Evolutionary conservation across 73 alveolate genomes (phyloP).

Genomic region (Stentor coeruleus): DNA sequence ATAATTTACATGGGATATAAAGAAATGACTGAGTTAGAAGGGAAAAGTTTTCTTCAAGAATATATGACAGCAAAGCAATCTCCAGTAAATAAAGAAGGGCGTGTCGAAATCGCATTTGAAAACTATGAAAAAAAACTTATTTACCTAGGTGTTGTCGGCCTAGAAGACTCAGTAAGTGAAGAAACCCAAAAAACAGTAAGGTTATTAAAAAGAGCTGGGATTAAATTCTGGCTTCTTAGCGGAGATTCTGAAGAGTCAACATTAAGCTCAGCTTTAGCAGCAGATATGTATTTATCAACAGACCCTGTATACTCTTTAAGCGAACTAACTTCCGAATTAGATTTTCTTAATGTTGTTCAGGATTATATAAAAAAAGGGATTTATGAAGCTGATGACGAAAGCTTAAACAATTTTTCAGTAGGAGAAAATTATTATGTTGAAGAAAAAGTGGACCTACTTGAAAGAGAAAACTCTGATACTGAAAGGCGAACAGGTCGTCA

Average conservation of each 20-base stretch:
- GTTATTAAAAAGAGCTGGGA: neutral
- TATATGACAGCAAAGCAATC: neutral
- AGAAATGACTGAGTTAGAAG: neutral
- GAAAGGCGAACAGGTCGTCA: no score
- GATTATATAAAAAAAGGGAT: neutral
- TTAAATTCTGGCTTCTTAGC: neutral
- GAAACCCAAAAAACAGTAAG: neutral
- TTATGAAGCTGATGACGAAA: neutral
- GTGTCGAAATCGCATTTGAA: neutral
- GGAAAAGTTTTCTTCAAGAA: neutral
- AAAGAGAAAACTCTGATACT: neutral
- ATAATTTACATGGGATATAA: neutral
- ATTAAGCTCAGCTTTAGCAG: neutral
- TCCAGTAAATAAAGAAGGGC: neutral
- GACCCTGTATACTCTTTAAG: neutral
- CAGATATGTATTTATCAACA: neutral
- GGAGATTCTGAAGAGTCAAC: neutral
- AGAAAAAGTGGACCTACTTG: neutral
- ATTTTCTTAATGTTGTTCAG: neutral
- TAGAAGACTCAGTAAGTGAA: neutral
- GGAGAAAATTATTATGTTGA: neutral
- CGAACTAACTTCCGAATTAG: neutral
- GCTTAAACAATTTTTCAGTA: neutral
- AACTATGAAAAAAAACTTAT: neutral
- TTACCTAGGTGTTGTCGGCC: neutral